These are phyloP conservation scores for Solioccasus polychromus DNA, from an alignment of 768 basidiomycete genomes.

Conservation along the genomic window DNA sequence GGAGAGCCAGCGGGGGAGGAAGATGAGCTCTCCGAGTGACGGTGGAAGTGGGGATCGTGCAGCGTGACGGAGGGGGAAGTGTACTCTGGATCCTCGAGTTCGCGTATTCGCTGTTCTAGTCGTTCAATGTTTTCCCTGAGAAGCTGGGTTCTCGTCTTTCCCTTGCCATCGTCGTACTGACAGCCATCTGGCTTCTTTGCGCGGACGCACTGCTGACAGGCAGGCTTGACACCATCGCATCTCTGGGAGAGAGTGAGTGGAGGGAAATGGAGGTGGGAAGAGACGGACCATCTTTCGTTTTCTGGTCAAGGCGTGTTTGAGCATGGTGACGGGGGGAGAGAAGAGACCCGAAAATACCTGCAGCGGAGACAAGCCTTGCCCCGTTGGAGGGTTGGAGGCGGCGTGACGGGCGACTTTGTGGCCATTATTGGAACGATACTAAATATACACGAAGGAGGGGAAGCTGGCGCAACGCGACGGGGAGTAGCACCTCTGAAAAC, in stretches of 20 bases:
- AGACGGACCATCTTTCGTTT: conserved; percentile 65
- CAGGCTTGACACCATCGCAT: conserved; percentile 74
- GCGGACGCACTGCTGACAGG: conserved; percentile 74
- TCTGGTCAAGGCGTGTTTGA: conserved; percentile 33
- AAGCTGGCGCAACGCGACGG: too few relatives aligned
- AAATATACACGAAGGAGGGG: conserved; percentile 33
- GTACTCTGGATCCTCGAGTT: conserved; percentile 75
- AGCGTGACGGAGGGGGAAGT: conserved; percentile 64
- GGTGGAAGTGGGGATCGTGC: conserved; percentile 59
- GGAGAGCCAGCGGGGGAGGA: conserved; percentile 53
- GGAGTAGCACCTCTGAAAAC: too few relatives aligned
- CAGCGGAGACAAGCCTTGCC: conserved; percentile 73
- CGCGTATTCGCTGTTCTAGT: conserved; percentile 67
- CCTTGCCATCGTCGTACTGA: conserved; percentile 83
- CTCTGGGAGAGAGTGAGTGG: conserved; percentile 42
- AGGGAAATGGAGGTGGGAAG: background rate
- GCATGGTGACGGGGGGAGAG: conserved; percentile 7
- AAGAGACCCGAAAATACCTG: conserved; percentile 43
- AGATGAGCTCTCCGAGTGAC: conserved; percentile 46
- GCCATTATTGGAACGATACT: conserved; percentile 36
- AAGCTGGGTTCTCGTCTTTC: conserved; percentile 77
- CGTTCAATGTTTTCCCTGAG: conserved; percentile 74
- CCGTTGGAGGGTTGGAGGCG: conserved; percentile 50
- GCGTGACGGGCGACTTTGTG: conserved; percentile 28
- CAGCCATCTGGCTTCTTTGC: conserved; percentile 75